Evolutionary conservation across 2,329 filamentous ascomycete species (phyloP), one percentile per base, ranked within the genome.

Genomic region (Phialophora chinensis): DNA sequence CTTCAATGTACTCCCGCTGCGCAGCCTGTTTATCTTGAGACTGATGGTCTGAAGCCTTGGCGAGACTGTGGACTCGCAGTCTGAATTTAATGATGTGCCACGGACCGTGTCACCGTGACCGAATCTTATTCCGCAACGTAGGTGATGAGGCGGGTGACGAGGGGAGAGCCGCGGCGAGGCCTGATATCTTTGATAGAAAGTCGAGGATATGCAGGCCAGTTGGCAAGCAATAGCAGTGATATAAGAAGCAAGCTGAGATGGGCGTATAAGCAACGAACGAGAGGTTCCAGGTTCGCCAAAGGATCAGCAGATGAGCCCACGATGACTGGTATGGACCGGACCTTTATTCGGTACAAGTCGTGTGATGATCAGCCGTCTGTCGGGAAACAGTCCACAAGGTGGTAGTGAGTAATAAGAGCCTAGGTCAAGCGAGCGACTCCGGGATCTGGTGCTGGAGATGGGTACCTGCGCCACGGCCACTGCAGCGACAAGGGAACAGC

Each of bases 51-150:
- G 62, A 55, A 35, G 49, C 44, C 62, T 42, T 29, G 47, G 62
- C 62, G 55, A 64, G 62, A 59, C 62, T 58, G 55, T 66, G 47
- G 14, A 62, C 58, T 67, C 57, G 60, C 38, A 57, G 25, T 60
- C 55, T 65, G 17, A 50, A 61, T 52, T 8, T 38, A 54, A 62
- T 53, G 25, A 42, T 60, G 35, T 57, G 44, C 17, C 50, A 60
- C 52, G 55, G 65, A 58, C 66, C 56, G 62, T 58, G 62, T 54
- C 38, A 55, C 57, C 58, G 62, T 63, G 35, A 53, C 44, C 25
- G 29, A 35, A 33, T 35, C 17, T 11, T 31, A 33, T 55, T 17
- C n/a, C 12, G 29, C 8, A 52, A 10, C 29, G 53, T 2, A 55
- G 20, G 49, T 5, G 20, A 25, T 27, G 23, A 53, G 27, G 27